phyloP scores from a whole-genome alignment of 1,139 yeast species.

The Geotrichum cucujoidarum region DNA sequence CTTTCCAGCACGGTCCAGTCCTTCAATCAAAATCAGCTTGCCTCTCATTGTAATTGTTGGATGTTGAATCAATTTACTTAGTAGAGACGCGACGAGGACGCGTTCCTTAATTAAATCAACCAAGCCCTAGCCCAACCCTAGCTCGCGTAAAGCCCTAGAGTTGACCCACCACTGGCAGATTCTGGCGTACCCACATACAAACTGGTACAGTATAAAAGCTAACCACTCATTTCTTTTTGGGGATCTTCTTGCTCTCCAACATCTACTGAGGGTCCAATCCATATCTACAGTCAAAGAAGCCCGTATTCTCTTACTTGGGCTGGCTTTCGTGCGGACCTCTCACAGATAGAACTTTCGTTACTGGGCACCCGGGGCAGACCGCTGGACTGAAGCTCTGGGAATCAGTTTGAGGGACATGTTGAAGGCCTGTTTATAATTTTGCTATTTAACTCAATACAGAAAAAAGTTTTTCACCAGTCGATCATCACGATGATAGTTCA shows the following conservation, averaged over 20 bases:
- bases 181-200: no score
- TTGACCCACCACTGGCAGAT: background rate
- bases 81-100: no score
- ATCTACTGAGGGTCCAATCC: slow-evolving; percentile 6
- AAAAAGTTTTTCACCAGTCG: no score
- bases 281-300: slow-evolving; percentile 12
- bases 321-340: slow-evolving; percentile 7
- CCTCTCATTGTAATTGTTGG: slow-evolving; percentile 45
- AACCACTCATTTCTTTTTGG: background rate
- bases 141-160: background rate
- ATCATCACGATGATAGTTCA: no score
- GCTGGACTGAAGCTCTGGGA: slow-evolving; percentile 33
- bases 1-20: slow-evolving; percentile 92
- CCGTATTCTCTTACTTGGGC: slow-evolving; percentile 21
- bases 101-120: background rate
- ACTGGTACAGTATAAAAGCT: no score
- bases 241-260: slow-evolving; percentile 3
- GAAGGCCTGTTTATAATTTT: background rate
- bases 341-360: slow-evolving; percentile 29
- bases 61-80: no score
- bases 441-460: background rate
- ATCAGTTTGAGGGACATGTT: slow-evolving; percentile 31
- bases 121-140: background rate
- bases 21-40: slow-evolving; percentile 75
- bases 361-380: slow-evolving; percentile 38